Evolutionary conservation across 2,329 filamentous ascomycete genomes (phyloP).

Genomic region (Amesomyces nigricolor): DNA sequence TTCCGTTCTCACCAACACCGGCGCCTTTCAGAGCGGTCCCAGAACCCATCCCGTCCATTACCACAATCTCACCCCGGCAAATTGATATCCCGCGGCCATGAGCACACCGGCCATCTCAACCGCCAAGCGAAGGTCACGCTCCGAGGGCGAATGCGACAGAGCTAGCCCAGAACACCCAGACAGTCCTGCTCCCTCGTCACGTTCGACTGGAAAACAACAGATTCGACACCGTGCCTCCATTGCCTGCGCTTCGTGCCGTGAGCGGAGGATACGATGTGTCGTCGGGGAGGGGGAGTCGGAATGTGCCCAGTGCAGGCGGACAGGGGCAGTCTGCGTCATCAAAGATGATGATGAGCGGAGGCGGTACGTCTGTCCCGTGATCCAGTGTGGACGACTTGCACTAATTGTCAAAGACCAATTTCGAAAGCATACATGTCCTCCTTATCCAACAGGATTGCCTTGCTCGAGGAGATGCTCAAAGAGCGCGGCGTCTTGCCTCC

Average conservation of each 20-base stretch:
- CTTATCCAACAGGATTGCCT: conserved; percentile 46
- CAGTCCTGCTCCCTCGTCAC: conserved; percentile 27
- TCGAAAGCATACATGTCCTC: conserved; percentile 55
- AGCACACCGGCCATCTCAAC: conserved; percentile 3
- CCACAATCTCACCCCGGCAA: not conserved
- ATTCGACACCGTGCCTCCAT: conserved; percentile 46
- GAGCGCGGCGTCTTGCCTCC: conserved; percentile 46
- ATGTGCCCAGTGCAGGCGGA: conserved; percentile 48
- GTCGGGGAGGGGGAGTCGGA: conserved; percentile 46
- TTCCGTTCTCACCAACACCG: not conserved
- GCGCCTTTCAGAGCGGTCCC: not conserved
- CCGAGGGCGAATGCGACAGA: conserved; percentile 26
- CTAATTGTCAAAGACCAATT: conserved; percentile 40
- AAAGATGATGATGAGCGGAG: conserved; percentile 53
- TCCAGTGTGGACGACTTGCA: not conserved
- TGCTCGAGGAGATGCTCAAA: conserved; percentile 47
- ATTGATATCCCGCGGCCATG: conserved; percentile 9
- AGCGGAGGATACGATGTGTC: conserved; percentile 44
- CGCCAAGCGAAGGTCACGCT: conserved; percentile 22
- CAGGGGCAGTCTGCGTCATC: conserved; percentile 48
- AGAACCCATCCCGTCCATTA: not conserved
- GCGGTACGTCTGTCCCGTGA: conserved; percentile 34
- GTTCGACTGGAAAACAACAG: conserved; percentile 33
- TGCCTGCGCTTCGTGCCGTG: conserved; percentile 50
- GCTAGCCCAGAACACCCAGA: conserved; percentile 33